Percentiles rank a stretch among this genome's conserved stretches.
Evolutionary conservation across 1,284 basidiomycete genomes (phyloP).

Genomic region (Phenoliferia sp.): DNA sequence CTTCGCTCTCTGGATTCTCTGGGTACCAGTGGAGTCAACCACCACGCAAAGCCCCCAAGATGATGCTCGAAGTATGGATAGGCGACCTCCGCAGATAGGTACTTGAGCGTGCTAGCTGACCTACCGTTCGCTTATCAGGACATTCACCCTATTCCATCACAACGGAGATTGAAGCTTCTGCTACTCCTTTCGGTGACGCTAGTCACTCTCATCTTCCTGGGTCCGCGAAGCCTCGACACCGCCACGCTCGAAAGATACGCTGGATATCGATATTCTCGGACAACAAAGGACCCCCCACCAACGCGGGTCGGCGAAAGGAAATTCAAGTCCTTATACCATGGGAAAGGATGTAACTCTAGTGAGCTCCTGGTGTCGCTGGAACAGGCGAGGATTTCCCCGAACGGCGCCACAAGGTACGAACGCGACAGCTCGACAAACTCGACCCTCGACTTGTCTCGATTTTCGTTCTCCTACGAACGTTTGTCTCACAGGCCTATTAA

Average conservation of each 20-base stretch:
- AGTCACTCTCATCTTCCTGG: neutral
- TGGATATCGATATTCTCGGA: neutral
- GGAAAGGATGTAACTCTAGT: neutral
- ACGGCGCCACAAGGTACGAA: neutral
- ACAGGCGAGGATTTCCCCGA: neutral
- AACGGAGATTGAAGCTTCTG: neutral
- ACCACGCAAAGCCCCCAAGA: neutral
- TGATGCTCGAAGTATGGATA: neutral
- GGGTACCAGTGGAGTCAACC: neutral
- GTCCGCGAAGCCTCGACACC: neutral
- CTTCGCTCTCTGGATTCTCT: too few relatives aligned
- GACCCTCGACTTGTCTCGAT: neutral
- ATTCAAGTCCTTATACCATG: neutral
- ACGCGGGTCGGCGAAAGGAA: neutral
- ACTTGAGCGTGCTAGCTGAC: neutral
- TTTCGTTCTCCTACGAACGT: conserved; percentile 3
- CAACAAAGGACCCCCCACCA: too few relatives aligned
- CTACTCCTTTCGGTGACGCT: neutral
- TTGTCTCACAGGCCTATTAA: neutral
- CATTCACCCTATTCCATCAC: neutral
- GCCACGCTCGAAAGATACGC: neutral
- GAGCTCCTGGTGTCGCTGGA: neutral
- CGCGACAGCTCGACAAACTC: neutral
- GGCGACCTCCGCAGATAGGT: neutral
- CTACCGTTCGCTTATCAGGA: neutral